Evolutionary conservation across 306 rosid genomes (phyloP).

Genomic region (Quercus wislizeni): DNA sequence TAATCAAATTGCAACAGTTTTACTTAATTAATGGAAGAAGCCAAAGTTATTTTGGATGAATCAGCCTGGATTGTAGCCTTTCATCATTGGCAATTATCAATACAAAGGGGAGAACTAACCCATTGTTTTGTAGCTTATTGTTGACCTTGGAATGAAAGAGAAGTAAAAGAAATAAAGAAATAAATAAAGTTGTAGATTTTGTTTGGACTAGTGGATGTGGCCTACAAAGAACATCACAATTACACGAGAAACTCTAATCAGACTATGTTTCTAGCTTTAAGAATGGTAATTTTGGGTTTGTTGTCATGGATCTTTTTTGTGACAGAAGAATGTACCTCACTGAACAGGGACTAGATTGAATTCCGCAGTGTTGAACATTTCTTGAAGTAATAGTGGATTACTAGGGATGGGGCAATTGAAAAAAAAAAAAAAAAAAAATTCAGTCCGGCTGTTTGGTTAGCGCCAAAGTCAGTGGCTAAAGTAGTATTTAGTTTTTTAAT

Average conservation of each 20-base stretch:
- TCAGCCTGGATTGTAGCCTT: background rate
- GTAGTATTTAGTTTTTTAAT: too few species aligned
- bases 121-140: background rate
- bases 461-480: too few species aligned
- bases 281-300: background rate
- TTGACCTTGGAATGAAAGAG: background rate
- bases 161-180: background rate
- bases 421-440: too few species aligned
- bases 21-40: background rate
- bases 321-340: too few species aligned
- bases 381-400: too few species aligned
- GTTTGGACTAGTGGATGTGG: background rate
- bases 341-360: too few species aligned
- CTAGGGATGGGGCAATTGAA: too few species aligned
- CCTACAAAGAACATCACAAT: background rate
- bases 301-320: too few species aligned
- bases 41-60: constrained; percentile 11
- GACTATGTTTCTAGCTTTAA: background rate
- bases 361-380: too few species aligned
- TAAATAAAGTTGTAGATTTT: background rate
- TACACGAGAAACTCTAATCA: background rate
- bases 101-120: background rate
- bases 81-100: background rate
- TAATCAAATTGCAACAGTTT: too few species aligned
- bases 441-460: too few species aligned